Conservation (phyloP, 2,329 filamentous ascomycete genomes). For the Truncatella angustata region DNA sequence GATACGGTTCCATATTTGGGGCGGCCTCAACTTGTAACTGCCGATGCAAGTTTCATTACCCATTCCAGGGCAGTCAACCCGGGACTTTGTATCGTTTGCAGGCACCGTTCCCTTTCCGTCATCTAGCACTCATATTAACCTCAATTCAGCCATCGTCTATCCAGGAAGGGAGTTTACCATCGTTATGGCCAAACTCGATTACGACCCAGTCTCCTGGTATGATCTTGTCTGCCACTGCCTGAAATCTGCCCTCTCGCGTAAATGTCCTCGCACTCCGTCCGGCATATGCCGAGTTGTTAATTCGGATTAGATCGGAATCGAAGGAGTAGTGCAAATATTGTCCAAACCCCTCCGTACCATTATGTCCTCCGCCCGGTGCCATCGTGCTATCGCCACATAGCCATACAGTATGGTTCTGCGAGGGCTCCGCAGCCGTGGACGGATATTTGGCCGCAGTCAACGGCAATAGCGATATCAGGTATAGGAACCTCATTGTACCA, state of each 20-base stretch:
- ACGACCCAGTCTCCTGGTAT: constrained; percentile 51
- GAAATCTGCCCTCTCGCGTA: constrained; percentile 52
- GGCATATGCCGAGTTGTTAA: constrained; percentile 51
- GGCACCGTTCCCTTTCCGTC: constrained; percentile 18
- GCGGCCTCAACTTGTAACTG: constrained; percentile 9
- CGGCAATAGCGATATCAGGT: background rate
- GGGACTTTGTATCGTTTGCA: constrained; percentile 32
- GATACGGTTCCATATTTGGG: background rate
- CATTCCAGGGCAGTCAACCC: constrained; percentile 14
- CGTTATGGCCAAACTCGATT: constrained; percentile 61
- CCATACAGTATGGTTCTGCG: constrained; percentile 8
- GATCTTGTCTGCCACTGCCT: constrained; percentile 41
- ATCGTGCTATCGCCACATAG: constrained; percentile 17
- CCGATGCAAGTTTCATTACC: constrained; percentile 14
- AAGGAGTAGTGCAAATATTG: constrained; percentile 17
- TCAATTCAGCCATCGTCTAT: background rate
- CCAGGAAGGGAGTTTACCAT: constrained; percentile 36
- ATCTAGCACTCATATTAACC: background rate
- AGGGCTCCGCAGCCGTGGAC: background rate
- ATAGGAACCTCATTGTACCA: background rate
- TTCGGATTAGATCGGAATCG: constrained; percentile 15
- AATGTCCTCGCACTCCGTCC: constrained; percentile 54
- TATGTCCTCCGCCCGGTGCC: constrained; percentile 14
- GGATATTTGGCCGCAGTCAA: background rate
- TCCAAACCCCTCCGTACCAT: constrained; percentile 16